These are phyloP conservation scores for Phyllachora maydis DNA, from an alignment of 2,329 filamentous ascomycete species.

Conservation along the genomic window DNA sequence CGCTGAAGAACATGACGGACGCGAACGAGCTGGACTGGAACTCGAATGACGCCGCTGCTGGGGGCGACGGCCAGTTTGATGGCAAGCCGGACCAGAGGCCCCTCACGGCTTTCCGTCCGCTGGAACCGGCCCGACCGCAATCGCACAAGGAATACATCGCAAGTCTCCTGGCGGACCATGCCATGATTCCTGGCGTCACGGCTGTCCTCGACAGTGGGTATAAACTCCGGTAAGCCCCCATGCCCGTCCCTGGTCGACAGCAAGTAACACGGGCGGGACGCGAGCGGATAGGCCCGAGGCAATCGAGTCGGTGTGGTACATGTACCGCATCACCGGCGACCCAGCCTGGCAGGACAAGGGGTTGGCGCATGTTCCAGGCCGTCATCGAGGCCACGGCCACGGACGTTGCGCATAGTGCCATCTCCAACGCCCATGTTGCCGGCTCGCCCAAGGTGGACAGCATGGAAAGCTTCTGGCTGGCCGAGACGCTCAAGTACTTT, in stretches of 20 bases:
- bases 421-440: constrained; percentile 32
- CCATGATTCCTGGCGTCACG: constrained; percentile 31
- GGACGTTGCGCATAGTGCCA: constrained; percentile 46
- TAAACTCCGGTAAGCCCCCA: constrained; percentile 32
- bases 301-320: constrained; percentile 74
- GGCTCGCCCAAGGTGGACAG: constrained; percentile 18
- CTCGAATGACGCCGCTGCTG: too few relatives aligned
- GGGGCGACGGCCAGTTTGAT: too few relatives aligned
- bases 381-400: constrained; percentile 47
- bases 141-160: constrained; percentile 33
- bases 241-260: too few relatives aligned
- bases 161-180: constrained; percentile 17
- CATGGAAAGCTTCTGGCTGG: constrained; percentile 84
- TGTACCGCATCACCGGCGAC: constrained; percentile 79
- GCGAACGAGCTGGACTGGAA: constrained; percentile 8
- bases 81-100: too few relatives aligned
- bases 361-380: constrained; percentile 67
- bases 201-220: constrained; percentile 25
- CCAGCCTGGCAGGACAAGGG: constrained; percentile 56
- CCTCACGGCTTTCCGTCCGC: too few relatives aligned
- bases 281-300: constrained; percentile 65
- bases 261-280: too few relatives aligned
- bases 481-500: constrained; percentile 85
- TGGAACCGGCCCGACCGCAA: constrained; percentile 17
- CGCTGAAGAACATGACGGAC: too few relatives aligned